These are phyloP conservation scores for Penicillium sp. DNA, from an alignment of 2,329 filamentous ascomycete genomes.

Conservation along the genomic window DNA sequence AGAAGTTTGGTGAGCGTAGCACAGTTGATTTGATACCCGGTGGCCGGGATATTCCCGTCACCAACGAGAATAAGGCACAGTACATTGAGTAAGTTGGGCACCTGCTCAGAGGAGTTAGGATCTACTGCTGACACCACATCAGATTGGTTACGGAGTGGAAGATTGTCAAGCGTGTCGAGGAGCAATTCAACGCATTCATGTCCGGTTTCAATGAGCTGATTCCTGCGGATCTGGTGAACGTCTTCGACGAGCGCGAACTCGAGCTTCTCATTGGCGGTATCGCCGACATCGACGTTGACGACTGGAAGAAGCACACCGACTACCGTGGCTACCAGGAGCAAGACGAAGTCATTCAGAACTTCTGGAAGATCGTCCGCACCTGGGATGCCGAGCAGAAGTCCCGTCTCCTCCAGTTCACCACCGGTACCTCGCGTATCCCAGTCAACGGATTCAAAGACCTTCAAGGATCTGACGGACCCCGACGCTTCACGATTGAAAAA, in stretches of 20 bases:
- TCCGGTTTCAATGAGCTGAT: conserved; percentile 97
- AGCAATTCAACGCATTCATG: conserved; percentile 98
- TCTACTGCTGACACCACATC: background rate
- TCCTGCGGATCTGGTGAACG: conserved; percentile 91
- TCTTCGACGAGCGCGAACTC: conserved; percentile 96
- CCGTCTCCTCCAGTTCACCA: conserved; percentile 91
- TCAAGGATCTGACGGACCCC: conserved; percentile 91
- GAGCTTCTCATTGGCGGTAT: conserved; percentile 97
- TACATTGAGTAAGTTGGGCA: conserved; percentile 74
- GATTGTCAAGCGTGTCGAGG: conserved; percentile 95
- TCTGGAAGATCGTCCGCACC: conserved; percentile 91
- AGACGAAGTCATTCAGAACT: conserved; percentile 95
- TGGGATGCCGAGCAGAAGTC: conserved; percentile 99
- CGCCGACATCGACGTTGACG: conserved; percentile 98
- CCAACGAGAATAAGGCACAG: conserved; percentile 98
- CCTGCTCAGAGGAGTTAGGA: no score
- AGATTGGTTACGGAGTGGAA: conserved; percentile 97
- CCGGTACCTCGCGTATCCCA: conserved; percentile 93
- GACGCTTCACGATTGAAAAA: conserved; percentile 97
- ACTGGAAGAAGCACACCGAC: conserved; percentile 99
- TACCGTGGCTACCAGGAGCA: conserved; percentile 98
- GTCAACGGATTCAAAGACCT: conserved; percentile 99
- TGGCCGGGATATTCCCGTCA: conserved; percentile 90
- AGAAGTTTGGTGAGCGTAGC: conserved; percentile 90
- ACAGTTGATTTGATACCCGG: conserved; percentile 91